Base-by-base conservation (phyloP, 2,329 filamentous ascomycete species). In the Ceratocystis harringtonii region DNA sequence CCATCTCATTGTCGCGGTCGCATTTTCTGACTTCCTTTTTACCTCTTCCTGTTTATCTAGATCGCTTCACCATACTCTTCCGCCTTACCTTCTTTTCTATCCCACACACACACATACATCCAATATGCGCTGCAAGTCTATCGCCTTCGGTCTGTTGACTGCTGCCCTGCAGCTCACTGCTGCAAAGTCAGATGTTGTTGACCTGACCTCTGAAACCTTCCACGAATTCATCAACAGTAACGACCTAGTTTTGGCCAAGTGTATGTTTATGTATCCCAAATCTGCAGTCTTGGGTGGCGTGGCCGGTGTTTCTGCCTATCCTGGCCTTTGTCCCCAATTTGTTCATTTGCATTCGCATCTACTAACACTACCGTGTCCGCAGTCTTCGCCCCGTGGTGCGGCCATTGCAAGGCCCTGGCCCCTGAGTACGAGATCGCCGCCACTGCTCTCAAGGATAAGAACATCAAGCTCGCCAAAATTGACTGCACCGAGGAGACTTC, bases 381-480 rank as follows among this genome's bases (percentile, higher is more conserved):
- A 90, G 88, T 96, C 85, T 96, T 90, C 76, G 92, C 92, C 70
- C 92, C 92, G 71, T 95, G 92, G 92, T 95, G 89, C 72, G 92
- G 92, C 70, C 92, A 97, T 83, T 97, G 92, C 88, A 97, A 99
- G 83, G 92, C 92, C 68, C 89, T 99, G 70, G 94, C 89, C 69
- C 89, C 89, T 74, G 89, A 94, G 78, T 95, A 94, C 77, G 90
- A 95, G 79, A 85, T 89, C 76, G 89, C 90, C 63, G 90, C 90
- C 62, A 92, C 89, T 36, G 81, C 84, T 41, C 81, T 95, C 69
- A 92, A 92, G 82, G 88, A 90, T 78, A 94, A 92, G 85, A 82
- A 88, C 75, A 92, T 94, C 77, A 84, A 83, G 74, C 81, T 95
- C 66, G 88, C 82, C 77, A 94, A 95, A 85, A 78, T 95, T 71